Base-by-base conservation (phyloP, 2,329 filamentous ascomycete genomes). In the Exophiala mesophila region DNA sequence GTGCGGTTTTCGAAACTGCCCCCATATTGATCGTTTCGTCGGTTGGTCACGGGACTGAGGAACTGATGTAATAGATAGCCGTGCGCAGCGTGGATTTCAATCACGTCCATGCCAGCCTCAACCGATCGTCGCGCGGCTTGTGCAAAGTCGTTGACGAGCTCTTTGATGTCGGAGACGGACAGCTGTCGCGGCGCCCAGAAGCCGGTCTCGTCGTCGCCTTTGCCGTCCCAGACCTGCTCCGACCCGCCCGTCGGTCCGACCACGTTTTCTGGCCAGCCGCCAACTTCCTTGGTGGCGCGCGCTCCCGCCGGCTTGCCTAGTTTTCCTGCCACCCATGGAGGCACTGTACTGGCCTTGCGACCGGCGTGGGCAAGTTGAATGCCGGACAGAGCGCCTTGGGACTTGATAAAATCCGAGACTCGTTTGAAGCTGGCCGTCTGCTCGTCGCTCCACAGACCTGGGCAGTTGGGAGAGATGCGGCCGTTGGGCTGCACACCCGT, bases 341-440 rank as follows among this genome's bases (percentile, higher is more conserved):
- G 73, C 3, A 78, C 70, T 2, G 74, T 78, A 49, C 67, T 71
- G 4, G 77, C 75, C 55, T 81, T 81, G 20, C 77, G 63, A 5
- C 88, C 88, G 0, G 87, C 88, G 57, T 95, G 88, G 1, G 70
- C 85, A 3, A 94, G 72, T 68, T 95, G 88, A 48, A 94, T 82
- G 38, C 77, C 87, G 39, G 86, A 79, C 51, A 84, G 79, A 57
- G 88, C 81, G 59, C 74, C 76, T 64, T 94, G 88, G 18, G 76
- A 79, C 68, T 94, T 88, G 2, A 83, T 78, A 50, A 88, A 94
- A 48, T 94, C 85, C 24, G 82, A 77, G 33, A 90, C 75, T 45
- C 77, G 75, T 59, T 74, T 76, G 36, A 65, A 29, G 8, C 55
- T 51, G 24, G 54, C 57, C 23, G 63, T 62, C 15, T 66, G 63